phyloP scores from a whole-genome alignment of 2,329 filamentous ascomycete species.

The Xylaria sp. region DNA sequence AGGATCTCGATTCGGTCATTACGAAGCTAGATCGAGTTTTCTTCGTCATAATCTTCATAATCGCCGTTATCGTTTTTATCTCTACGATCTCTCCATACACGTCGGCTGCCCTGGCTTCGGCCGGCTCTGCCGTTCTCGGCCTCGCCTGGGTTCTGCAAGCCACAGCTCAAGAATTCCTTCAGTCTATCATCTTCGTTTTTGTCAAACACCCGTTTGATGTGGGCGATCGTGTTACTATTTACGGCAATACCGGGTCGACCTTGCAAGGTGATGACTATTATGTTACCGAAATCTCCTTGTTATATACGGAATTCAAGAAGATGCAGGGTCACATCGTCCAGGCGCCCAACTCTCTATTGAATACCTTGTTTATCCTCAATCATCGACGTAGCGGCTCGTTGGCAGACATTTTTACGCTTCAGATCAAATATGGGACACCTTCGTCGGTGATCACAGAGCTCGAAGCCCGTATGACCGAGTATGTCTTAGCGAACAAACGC shows the following conservation, averaged over 20 bases:
- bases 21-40: slow-evolving; percentile 90
- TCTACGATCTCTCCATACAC: slow-evolving; percentile 90
- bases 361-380: slow-evolving; percentile 93
- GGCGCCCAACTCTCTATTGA: slow-evolving; percentile 92
- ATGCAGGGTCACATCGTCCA: slow-evolving; percentile 97
- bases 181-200: slow-evolving; percentile 94
- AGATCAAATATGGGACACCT: slow-evolving; percentile 89
- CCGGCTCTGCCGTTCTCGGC: slow-evolving; percentile 86
- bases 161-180: slow-evolving; percentile 92
- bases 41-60: slow-evolving; percentile 83
- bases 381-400: slow-evolving; percentile 89
- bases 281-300: slow-evolving; percentile 89
- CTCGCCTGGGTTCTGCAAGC: slow-evolving; percentile 92
- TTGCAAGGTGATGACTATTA: slow-evolving; percentile 92
- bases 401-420: slow-evolving; percentile 84
- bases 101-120: slow-evolving; percentile 89
- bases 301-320: slow-evolving; percentile 98
- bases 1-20: slow-evolving; percentile 94
- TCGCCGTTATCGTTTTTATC: slow-evolving; percentile 86
- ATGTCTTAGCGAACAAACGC: slow-evolving; percentile 84
- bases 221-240: slow-evolving; percentile 90
- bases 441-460: slow-evolving; percentile 83
- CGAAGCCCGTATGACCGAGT: slow-evolving; percentile 82
- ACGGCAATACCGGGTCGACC: slow-evolving; percentile 84
- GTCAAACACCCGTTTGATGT: slow-evolving; percentile 98